Evolutionary conservation across 495 filamentous ascomycete species (phyloP).

Genomic region (Apiosordaria backusii): DNA sequence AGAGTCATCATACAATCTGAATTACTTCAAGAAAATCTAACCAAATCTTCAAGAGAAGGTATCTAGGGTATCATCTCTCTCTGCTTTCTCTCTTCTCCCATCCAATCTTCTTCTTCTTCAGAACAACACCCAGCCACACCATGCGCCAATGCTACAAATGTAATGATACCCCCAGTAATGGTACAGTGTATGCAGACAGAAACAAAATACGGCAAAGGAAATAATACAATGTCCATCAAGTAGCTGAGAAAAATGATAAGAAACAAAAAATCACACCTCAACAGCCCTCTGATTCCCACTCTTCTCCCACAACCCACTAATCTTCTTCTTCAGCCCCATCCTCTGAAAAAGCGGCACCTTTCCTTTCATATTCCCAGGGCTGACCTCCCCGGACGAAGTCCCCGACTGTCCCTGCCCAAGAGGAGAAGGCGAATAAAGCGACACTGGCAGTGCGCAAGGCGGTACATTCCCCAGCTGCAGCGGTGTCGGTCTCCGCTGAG

Average conservation of each 20-base stretch:
- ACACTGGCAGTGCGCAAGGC: conserved; percentile 20
- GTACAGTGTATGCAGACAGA: not conserved
- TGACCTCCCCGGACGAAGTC: not conserved
- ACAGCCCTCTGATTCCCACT: conserved; percentile 4
- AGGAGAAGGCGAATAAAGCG: conserved; percentile 15
- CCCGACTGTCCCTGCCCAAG: not conserved
- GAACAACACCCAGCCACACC: not conserved
- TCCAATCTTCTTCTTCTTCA: not conserved
- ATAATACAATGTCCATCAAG: not conserved
- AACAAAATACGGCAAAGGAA: not conserved
- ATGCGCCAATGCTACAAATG: not conserved
- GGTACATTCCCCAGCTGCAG: conserved; percentile 12
- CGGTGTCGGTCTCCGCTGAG: conserved; percentile 11
- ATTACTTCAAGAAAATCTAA: not conserved
- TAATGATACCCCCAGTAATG: not conserved
- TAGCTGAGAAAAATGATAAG: not conserved
- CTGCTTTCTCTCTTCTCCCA: too few species aligned
- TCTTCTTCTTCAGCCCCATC: conserved; percentile 21
- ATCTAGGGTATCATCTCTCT: not conserved
- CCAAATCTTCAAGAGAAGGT: not conserved
- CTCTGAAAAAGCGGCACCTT: conserved; percentile 13
- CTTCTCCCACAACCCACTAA: conserved; percentile 20
- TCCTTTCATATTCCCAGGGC: not conserved
- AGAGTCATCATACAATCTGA: not conserved
- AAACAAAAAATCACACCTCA: conserved; percentile 2